Percentiles rank a stretch among this genome's conserved stretches.
phyloP scores from a whole-genome alignment of 129 eudicot species.

The Calendula officinalis region DNA sequence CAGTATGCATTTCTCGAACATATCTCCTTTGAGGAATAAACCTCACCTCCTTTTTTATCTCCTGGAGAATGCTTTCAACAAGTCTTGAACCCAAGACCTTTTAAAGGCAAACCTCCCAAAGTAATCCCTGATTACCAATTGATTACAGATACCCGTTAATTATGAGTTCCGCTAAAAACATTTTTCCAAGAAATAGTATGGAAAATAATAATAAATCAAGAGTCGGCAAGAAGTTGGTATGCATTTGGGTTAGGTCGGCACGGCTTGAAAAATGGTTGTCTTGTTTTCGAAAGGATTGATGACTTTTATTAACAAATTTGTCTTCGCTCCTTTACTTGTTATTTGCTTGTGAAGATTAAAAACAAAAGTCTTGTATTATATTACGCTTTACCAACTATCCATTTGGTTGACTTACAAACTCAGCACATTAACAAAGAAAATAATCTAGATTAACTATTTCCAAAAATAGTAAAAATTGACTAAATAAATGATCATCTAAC shows the following conservation, averaged over 20 bases:
- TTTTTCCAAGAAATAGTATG: no score
- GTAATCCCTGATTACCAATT: no score
- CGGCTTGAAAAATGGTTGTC: conserved; percentile 4
- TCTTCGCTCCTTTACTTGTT: conserved; percentile 21
- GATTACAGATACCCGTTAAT: no score
- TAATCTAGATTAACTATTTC: background rate
- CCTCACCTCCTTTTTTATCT: no score
- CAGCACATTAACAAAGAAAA: background rate
- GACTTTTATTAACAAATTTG: conserved; percentile 20
- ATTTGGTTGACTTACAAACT: conserved; percentile 1
- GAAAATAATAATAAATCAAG: no score
- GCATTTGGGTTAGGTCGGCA: background rate
- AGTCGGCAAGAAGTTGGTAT: conserved; percentile 26
- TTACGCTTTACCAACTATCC: conserved; percentile 15
- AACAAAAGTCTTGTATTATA: background rate
- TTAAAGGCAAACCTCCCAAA: no score
- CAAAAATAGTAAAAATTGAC: background rate
- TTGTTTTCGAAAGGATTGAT: conserved; percentile 5
- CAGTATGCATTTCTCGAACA: no score
- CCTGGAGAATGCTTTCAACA: no score
- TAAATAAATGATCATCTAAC: background rate
- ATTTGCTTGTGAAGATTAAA: conserved; percentile 24
- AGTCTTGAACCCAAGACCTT: no score
- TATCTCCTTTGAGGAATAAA: no score
- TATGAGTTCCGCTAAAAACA: no score